phyloP scores from a whole-genome alignment of 169 alveolate species.

The Eimeria nieschulzi region DNA sequence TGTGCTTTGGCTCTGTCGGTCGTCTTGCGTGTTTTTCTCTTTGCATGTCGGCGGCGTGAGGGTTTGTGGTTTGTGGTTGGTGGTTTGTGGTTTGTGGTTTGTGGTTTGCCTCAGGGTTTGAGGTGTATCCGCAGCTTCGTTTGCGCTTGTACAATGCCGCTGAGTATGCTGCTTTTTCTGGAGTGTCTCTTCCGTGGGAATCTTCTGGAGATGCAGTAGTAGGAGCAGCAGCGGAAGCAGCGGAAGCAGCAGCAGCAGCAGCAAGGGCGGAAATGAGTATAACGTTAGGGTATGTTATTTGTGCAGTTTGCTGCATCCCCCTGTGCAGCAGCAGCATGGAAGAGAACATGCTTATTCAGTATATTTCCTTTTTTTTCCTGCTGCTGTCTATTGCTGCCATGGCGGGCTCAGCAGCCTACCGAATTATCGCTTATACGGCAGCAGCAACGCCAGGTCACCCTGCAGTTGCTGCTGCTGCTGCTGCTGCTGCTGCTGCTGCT shows the following conservation, averaged over 20 bases:
- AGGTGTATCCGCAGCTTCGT: neutral
- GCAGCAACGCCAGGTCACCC: neutral
- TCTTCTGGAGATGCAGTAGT: neutral
- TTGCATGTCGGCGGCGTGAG: neutral
- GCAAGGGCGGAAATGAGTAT: slow-evolving; percentile 1
- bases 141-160: slow-evolving; percentile 13
- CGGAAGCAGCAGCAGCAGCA: no score
- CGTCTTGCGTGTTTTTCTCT: slow-evolving; percentile 35
- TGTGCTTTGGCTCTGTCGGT: slow-evolving; percentile 39
- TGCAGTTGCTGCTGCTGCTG: slow-evolving; percentile 9
- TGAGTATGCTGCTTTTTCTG: slow-evolving; percentile 32
- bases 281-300: slow-evolving; percentile 20
- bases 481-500: neutral
- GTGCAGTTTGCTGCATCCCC: slow-evolving; percentile 59
- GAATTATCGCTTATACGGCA: neutral
- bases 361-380: slow-evolving; percentile 21
- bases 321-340: slow-evolving; percentile 47
- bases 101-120: neutral
- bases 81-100: no score
- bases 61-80: no score
- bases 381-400: slow-evolving; percentile 27
- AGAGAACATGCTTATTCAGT: slow-evolving; percentile 58
- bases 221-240: no score
- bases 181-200: neutral
- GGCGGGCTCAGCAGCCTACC: slow-evolving; percentile 5